Evolutionary conservation across 352 stramenopile species (phyloP), one percentile per base, ranked within the genome.

Genomic region (Phytophthora quininea): DNA sequence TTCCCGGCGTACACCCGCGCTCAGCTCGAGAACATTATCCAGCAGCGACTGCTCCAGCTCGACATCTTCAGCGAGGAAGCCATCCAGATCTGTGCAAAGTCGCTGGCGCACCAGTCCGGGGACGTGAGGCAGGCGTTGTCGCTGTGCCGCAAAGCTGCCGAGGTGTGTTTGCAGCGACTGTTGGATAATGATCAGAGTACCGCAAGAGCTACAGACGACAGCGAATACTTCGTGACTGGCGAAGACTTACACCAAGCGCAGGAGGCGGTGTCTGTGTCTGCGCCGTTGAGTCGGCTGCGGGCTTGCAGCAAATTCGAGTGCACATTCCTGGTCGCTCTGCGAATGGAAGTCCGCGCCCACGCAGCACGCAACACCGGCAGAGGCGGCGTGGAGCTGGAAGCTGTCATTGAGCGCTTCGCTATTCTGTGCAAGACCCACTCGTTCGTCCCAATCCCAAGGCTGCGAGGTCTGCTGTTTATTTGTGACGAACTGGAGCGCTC

Each of bases 291-390:
- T 32, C 79, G 84, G 15, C 69, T 92, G 35, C 67, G 69, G 8
- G 73, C 76, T 27, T 89, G 78, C 51, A 88, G 82, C 52, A 89
- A 89, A 49, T 90, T 92, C 55, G 84, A 92, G 62, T 90, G 81
- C 51, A 80, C 87, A 11, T 90, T 92, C 47, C 65, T 92, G 4
- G 68, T 92, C 35, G 84, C 84, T 24, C 64, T 92, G 30, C 71
- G 74, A 24, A 88, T 89, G 74, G 82, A 90, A 62, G 64, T 88
- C 35, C 86, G 84, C 40, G 46, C 73, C 19, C 76, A 68, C 24
- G 60, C 61, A 45, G 46, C 52, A 19, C 70, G 70, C 29, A 60
- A 60, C 8, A 45, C 64, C 19, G 73, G 73, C 33, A 70, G 69
- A 27, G 71, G 65, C 5, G 72, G 72, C n/a, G 80, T 62, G 8